These are phyloP conservation scores for Trichoderma sp. DNA, from an alignment of 2,329 filamentous ascomycete genomes.

Conservation along the genomic window DNA sequence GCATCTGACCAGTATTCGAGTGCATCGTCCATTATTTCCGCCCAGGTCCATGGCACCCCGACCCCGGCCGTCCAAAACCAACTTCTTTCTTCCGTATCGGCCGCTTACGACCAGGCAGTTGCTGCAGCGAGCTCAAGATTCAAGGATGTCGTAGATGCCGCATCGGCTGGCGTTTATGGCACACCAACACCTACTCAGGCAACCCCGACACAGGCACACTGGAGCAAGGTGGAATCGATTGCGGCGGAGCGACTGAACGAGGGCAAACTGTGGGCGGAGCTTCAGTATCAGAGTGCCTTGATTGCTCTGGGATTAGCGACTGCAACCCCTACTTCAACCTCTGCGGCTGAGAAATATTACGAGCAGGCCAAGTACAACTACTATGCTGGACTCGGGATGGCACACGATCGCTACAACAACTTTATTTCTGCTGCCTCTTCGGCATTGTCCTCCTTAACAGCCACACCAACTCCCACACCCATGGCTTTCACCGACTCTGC, in stretches of 20 bases:
- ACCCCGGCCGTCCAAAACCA: conserved; percentile 66
- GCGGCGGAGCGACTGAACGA: conserved; percentile 70
- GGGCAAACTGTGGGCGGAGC: conserved; percentile 69
- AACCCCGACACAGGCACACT: conserved; percentile 40
- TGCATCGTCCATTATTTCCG: conserved; percentile 67
- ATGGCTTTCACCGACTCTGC: conserved; percentile 52
- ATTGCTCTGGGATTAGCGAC: conserved; percentile 64
- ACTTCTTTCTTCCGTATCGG: conserved; percentile 67
- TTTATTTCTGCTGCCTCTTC: conserved; percentile 73
- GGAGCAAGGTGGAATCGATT: conserved; percentile 59
- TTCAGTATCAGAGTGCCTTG: conserved; percentile 70
- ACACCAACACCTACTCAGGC: conserved; percentile 46
- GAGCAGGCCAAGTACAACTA: conserved; percentile 67
- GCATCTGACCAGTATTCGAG: conserved; percentile 70
- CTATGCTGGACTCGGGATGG: conserved; percentile 75
- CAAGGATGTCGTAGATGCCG: conserved; percentile 55
- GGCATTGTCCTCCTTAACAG: conserved; percentile 61
- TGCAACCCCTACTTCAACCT: conserved; percentile 42
- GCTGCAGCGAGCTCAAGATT: conserved; percentile 62
- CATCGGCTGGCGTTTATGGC: conserved; percentile 52
- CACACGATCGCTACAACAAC: conserved; percentile 75
- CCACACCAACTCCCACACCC: conserved; percentile 63
- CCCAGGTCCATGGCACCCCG: conserved; percentile 66
- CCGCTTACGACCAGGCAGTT: conserved; percentile 67
- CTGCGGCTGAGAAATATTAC: conserved; percentile 57